Evolutionary conservation across 345 rosid genomes (phyloP).

Genomic region (Gossypium longicalyx): DNA sequence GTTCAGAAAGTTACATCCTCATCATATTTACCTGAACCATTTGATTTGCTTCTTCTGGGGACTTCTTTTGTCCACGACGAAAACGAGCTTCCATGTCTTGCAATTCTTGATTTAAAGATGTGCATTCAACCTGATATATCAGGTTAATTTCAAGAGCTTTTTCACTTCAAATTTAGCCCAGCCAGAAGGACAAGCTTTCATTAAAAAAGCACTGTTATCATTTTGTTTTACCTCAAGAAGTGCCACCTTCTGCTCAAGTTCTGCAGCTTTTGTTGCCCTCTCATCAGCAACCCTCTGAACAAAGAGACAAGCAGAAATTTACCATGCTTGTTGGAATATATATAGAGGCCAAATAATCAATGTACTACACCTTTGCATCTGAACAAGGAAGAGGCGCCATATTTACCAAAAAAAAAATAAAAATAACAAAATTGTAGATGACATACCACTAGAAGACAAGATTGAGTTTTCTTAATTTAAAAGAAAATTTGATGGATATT

Average conservation of each 20-base stretch:
- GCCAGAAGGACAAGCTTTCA: not conserved
- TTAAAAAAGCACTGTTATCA: not conserved
- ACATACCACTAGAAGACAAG: not conserved
- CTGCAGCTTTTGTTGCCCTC: constrained; percentile 77
- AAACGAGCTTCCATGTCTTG: constrained; percentile 88
- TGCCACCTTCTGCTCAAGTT: constrained; percentile 92
- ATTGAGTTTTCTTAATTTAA: not conserved
- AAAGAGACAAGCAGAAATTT: constrained; percentile 7
- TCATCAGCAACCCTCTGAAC: constrained; percentile 85
- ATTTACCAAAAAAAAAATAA: constrained; percentile 1
- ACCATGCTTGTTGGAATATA: constrained; percentile 2
- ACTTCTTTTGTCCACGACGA: constrained; percentile 87
- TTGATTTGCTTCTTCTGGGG: constrained; percentile 90
- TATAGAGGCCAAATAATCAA: not conserved
- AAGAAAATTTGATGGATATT: not conserved
- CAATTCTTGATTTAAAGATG: constrained; percentile 86
- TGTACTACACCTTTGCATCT: not conserved
- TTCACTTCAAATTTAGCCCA: constrained; percentile 5
- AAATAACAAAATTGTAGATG: not conserved
- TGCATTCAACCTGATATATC: constrained; percentile 64
- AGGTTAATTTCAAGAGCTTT: constrained; percentile 21
- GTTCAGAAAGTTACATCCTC: not conserved
- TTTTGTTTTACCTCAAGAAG: constrained; percentile 69
- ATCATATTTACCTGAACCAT: constrained; percentile 63
- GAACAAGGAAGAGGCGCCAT: constrained; percentile 8